Base-by-base conservation (phyloP, 345 rosid species). In the Kandelia obovata region DNA sequence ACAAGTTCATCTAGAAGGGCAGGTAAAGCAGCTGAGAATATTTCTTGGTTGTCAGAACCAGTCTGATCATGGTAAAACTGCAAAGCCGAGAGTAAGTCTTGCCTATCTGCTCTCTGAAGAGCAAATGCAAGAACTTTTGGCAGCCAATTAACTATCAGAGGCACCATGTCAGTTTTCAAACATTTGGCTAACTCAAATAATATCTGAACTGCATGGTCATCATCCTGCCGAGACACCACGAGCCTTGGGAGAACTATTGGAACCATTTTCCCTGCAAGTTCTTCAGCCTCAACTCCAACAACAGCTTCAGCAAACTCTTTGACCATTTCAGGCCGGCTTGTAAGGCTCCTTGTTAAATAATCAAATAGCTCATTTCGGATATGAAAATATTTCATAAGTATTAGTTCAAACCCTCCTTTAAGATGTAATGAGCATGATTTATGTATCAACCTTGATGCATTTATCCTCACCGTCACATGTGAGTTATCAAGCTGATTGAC, bases 41-140 rank as follows among this genome's bases (percentile, higher is more conserved):
- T 87, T 83, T 94, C 98, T 75, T 82, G 86, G 80, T 88, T 87
- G 77, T 94, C 85, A 34, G 96, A 89, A 79, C 95, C 92, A 82
- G 81, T 87, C 66, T 87, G 92, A 64, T 82, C 84, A 35, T 86
- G 83, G 86, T 94, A 94, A 78, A 91, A 88, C 73, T 88, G 88
- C 82, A 94, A 81, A 57, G 90, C 90, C 75, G 87, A 85, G 70
- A 77, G 82, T 76, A 94, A 80, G 63, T 78, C 84, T 66, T 71
- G 84, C 71, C 83, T 87, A 70, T 92, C 88, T 72, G 82, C 66
- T 75, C 73, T 89, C 82, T 86, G 88, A 60, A 91, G 96, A 74
- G 96, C 92, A 87, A 84, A 89, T 26, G 97, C 91, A 74, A 91
- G 98, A 31, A 94, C 97, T 80, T 88, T 89, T 7, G 98, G 98